Percentiles rank a stretch among this genome's conserved stretches.
These are phyloP conservation scores for Pezicula carpinea DNA, from an alignment of 2,329 filamentous ascomycete species.

Conservation along the genomic window DNA sequence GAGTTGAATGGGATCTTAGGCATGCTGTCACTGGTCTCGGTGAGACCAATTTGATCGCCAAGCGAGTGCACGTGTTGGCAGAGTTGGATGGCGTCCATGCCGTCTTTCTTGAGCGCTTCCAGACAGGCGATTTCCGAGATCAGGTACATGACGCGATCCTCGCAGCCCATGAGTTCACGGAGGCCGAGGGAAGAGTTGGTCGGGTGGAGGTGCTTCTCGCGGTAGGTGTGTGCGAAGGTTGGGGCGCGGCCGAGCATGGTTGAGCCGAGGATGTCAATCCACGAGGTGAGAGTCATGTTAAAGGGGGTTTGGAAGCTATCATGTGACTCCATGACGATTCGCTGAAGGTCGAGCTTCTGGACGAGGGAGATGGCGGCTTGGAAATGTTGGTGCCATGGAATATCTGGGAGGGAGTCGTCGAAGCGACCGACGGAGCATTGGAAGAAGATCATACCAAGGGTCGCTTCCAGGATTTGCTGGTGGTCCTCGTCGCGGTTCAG, in stretches of 20 bases:
- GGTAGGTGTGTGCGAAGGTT: slow-evolving; percentile 89
- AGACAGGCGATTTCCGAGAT: slow-evolving; percentile 97
- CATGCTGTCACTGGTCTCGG: slow-evolving; percentile 58
- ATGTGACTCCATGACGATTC: slow-evolving; percentile 55
- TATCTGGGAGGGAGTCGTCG: slow-evolving; percentile 81
- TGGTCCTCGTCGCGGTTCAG: slow-evolving; percentile 78
- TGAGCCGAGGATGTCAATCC: slow-evolving; percentile 95
- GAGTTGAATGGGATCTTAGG: slow-evolving; percentile 59
- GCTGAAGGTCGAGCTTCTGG: slow-evolving; percentile 75
- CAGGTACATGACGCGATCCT: slow-evolving; percentile 95
- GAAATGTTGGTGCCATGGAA: slow-evolving; percentile 97
- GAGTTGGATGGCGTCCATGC: slow-evolving; percentile 79
- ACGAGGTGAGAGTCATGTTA: slow-evolving; percentile 90
- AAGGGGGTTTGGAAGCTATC: slow-evolving; percentile 57
- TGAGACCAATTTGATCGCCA: slow-evolving; percentile 78
- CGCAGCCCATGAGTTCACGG: slow-evolving; percentile 93
- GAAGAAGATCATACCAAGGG: slow-evolving; percentile 93
- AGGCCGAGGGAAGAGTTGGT: slow-evolving; percentile 63
- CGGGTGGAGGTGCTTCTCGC: slow-evolving; percentile 79
- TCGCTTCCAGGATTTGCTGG: slow-evolving; percentile 84
- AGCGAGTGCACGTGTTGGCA: slow-evolving; percentile 88
- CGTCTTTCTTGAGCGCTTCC: slow-evolving; percentile 77
- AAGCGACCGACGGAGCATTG: slow-evolving; percentile 85
- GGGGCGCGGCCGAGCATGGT: slow-evolving; percentile 87
- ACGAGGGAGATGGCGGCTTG: slow-evolving; percentile 83